phyloP scores from a whole-genome alignment of 768 basidiomycete genomes.

The Lactifluus rugatus region DNA sequence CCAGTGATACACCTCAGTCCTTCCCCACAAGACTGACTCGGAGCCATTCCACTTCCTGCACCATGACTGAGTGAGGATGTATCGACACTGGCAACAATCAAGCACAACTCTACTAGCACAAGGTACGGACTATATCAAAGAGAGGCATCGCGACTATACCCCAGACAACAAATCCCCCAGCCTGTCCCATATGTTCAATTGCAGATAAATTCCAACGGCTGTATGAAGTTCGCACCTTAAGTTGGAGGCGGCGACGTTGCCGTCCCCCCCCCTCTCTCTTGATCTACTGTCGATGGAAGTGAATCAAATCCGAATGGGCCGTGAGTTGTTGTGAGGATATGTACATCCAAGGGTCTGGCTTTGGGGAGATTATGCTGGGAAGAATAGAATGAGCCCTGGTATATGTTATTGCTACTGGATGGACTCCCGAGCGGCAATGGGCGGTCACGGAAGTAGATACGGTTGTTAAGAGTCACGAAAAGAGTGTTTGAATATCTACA shows the following conservation, averaged over 20 bases:
- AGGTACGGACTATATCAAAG: too few relatives aligned
- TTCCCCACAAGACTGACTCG: too few relatives aligned
- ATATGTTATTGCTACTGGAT: not conserved
- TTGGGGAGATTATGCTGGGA: not conserved
- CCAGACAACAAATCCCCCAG: too few relatives aligned
- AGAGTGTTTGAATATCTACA: conserved; percentile 21
- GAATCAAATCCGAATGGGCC: not conserved
- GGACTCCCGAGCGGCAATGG: not conserved
- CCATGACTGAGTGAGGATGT: too few relatives aligned
- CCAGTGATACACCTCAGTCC: too few relatives aligned
- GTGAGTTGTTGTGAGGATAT: not conserved
- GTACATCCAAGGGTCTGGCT: not conserved
- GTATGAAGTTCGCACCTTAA: not conserved
- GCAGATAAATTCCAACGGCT: not conserved
- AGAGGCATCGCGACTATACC: too few relatives aligned
- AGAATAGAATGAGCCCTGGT: not conserved
- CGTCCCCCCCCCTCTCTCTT: not conserved
- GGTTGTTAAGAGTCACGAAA: conserved; percentile 21
- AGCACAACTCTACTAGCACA: too few relatives aligned
- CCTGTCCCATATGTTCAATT: too few relatives aligned
- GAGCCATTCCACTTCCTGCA: too few relatives aligned
- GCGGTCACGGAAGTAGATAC: conserved; percentile 9
- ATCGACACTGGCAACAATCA: too few relatives aligned
- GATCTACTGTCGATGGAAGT: not conserved
- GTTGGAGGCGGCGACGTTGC: not conserved